Percentiles rank a stretch among this genome's conserved stretches.
Conservation (phyloP, 2,329 filamentous ascomycete species). For the Aspergillus versicolor region DNA sequence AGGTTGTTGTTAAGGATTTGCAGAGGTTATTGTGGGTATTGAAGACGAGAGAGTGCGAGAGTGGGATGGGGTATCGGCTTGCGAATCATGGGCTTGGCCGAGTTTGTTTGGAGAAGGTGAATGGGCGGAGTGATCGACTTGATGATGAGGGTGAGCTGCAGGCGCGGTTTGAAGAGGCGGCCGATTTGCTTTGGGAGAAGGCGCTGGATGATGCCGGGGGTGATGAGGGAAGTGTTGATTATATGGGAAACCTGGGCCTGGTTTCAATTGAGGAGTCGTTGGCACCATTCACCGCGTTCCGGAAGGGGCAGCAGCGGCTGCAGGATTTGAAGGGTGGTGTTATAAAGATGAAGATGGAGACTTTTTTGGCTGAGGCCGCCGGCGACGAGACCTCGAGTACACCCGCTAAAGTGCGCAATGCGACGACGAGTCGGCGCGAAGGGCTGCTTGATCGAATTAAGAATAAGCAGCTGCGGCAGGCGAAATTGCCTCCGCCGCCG, state of each 20-base stretch:
- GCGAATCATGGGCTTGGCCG: conserved; percentile 43
- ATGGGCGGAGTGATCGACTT: conserved; percentile 14
- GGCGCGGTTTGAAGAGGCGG: conserved; percentile 48
- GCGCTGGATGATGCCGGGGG: conserved; percentile 35
- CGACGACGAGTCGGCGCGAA: conserved; percentile 46
- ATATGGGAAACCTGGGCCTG: conserved; percentile 33
- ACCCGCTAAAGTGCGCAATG: conserved; percentile 26
- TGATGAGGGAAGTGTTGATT: conserved; percentile 34
- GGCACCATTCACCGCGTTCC: conserved; percentile 33
- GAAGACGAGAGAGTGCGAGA: conserved; percentile 41
- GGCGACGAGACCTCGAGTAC: conserved; percentile 13
- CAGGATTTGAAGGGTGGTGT: conserved; percentile 42
- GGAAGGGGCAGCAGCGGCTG: conserved; percentile 41
- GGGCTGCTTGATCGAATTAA: conserved; percentile 74
- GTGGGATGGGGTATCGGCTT: conserved; percentile 34
- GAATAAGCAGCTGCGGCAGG: conserved; percentile 60
- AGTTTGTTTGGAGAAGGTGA: conserved; percentile 36
- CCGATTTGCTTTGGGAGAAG: conserved; percentile 48
- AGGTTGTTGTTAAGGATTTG: conserved; percentile 65
- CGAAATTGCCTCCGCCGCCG: conserved; percentile 45
- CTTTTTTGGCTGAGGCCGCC: conserved; percentile 23
- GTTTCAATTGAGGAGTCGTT: conserved; percentile 39
- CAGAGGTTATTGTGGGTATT: conserved; percentile 65
- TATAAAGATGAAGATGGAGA: conserved; percentile 37
- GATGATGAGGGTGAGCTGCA: conserved; percentile 51